phyloP scores from a whole-genome alignment of 2,329 filamentous ascomycete species.

The Biscogniauxia marginata region DNA sequence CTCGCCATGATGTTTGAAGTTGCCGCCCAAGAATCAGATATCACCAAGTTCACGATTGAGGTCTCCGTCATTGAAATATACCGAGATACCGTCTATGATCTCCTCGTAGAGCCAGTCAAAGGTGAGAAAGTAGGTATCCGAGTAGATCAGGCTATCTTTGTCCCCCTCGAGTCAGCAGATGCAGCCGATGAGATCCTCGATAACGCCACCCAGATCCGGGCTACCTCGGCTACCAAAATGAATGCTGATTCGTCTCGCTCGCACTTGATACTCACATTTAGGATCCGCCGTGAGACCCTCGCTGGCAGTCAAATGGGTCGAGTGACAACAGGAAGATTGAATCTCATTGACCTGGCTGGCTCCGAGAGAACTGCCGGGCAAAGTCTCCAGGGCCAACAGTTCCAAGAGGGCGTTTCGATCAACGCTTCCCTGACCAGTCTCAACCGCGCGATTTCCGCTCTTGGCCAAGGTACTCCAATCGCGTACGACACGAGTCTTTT shows the following conservation, averaged over 20 bases:
- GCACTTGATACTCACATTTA: constrained; percentile 80
- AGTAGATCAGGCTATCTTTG: constrained; percentile 54
- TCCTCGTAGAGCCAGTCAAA: constrained; percentile 57
- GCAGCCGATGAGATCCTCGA: constrained; percentile 58
- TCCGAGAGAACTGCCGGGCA: constrained; percentile 83
- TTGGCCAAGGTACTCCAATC: constrained; percentile 79
- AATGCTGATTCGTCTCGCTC: constrained; percentile 90
- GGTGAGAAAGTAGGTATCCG: constrained; percentile 86
- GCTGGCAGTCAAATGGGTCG: constrained; percentile 66
- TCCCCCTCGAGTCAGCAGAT: constrained; percentile 68
- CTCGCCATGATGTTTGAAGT: constrained; percentile 88
- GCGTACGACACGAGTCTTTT: constrained; percentile 93
- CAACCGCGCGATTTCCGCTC: constrained; percentile 89
- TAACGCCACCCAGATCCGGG: constrained; percentile 76
- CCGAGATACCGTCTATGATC: constrained; percentile 89
- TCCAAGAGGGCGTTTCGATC: constrained; percentile 94
- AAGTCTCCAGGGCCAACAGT: constrained; percentile 76
- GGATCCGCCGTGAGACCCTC: constrained; percentile 30
- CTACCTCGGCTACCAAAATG: constrained; percentile 86
- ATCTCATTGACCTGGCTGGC: constrained; percentile 93
- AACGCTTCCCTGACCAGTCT: constrained; percentile 88
- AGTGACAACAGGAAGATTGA: constrained; percentile 82
- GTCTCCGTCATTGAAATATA: constrained; percentile 97
- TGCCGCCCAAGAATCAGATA: constrained; percentile 78
- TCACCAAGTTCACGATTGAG: constrained; percentile 72